phyloP scores from a whole-genome alignment of 768 basidiomycete genomes.

The Amylocystis lapponica region DNA sequence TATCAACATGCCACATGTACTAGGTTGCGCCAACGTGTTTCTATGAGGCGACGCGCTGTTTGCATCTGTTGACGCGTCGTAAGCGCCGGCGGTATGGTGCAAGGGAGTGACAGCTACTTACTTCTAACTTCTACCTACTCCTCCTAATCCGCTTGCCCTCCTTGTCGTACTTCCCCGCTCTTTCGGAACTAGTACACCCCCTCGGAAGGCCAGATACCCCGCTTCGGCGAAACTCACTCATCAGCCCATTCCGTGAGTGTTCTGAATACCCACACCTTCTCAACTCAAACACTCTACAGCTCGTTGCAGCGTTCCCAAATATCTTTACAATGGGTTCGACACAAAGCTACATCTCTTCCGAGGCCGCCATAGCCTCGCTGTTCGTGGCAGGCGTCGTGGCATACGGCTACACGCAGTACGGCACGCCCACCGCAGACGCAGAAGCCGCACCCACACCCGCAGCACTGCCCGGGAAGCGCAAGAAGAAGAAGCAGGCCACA shows the following conservation, averaged over 20 bases:
- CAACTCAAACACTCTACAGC: too few relatives aligned
- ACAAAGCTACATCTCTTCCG: slow-evolving; percentile 13
- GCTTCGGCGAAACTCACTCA: too few relatives aligned
- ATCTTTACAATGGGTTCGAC: slow-evolving; percentile 16
- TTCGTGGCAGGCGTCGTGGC: slow-evolving; percentile 14
- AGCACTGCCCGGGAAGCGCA: slow-evolving; percentile 11
- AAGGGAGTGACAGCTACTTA: slow-evolving; percentile 1
- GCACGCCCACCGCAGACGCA: slow-evolving; percentile 15
- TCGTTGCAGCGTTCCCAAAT: too few relatives aligned
- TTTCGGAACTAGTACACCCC: too few relatives aligned
- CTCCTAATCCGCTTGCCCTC: neutral
- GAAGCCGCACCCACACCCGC: slow-evolving; percentile 3
- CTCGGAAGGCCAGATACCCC: too few relatives aligned
- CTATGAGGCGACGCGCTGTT: slow-evolving; percentile 16
- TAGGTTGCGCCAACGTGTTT: too few relatives aligned
- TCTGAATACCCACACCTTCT: too few relatives aligned
- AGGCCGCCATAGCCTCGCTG: slow-evolving; percentile 8
- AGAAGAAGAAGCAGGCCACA: slow-evolving; percentile 18
- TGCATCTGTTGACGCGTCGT: slow-evolving; percentile 14
- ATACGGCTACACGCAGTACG: slow-evolving; percentile 19
- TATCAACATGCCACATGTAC: too few relatives aligned
- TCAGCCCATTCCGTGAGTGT: too few relatives aligned
- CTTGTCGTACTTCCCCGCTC: slow-evolving; percentile 1
- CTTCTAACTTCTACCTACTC: neutral
- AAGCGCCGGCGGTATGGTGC: slow-evolving; percentile 5